Base-by-base conservation (phyloP, 2,329 filamentous ascomycete genomes). In the Aspergillus aculeatus region DNA sequence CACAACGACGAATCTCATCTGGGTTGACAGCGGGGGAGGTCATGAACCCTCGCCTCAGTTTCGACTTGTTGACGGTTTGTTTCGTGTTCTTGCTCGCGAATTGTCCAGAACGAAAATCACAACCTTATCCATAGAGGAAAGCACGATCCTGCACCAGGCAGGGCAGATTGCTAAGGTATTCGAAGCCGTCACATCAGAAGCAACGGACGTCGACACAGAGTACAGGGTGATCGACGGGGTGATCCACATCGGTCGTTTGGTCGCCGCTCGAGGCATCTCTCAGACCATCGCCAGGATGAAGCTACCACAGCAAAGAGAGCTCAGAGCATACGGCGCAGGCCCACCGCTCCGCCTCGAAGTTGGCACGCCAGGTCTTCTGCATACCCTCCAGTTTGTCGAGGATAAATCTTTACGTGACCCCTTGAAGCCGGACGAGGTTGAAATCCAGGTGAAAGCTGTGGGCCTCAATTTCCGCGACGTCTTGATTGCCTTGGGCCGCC, bases 401-500 rank as follows among this genome's bases (percentile, higher is more conserved):
- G 63, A 67, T 38, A 48, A 29, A n/a, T 35, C 50, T 16, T 31
- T 24, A 2, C 24, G 26, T 1, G 24, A 49, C 7, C 59, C 53
- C 11, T 53, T 67, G 5, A 48, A 26, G 2, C 38, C 55, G 3
- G 59, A 65, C 10, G 63, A 71, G 16, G 52, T 73, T 31, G 65
- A 68, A 24, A 64, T 73, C 12, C 41, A 70, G 29, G 60, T 66
- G 14, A 62, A 66, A 32, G 64, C 66, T 2, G 60, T 62, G 11
- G 68, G 68, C 2, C 23, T 73, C 11, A 70, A 70, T 58, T 71
- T 69, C 48, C 57, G 50, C 12, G 68, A 69, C 52, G 51, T 65
- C 21, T 29, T 65, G 19, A 38, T 63, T 16, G 48, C 53, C 0
- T 12, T 59, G 3, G 52, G 57, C 4, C 48, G 49, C 0, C 41